Evolutionary conservation across 441 rosid species (phyloP).

Genomic region (Populus tomentosa): DNA sequence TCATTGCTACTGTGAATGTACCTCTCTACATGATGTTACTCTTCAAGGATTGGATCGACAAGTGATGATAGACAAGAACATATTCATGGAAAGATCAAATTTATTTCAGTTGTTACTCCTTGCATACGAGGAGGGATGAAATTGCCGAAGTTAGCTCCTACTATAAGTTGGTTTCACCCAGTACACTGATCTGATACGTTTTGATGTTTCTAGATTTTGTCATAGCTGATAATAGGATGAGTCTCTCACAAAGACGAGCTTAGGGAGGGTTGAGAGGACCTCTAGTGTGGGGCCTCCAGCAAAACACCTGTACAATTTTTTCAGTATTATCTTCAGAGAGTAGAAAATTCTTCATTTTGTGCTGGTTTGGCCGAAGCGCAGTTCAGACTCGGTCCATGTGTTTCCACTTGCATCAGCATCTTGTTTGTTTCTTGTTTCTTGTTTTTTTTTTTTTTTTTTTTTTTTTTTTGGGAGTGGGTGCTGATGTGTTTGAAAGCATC

Average conservation of each 20-base stretch:
- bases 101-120: not conserved
- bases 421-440: no score
- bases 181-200: not conserved
- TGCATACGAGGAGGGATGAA: not conserved
- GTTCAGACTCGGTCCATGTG: no score
- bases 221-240: not conserved
- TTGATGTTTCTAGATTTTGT: not conserved
- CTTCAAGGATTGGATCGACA: slow-evolving; percentile 88
- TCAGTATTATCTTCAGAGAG: no score
- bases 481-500: no score
- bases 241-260: not conserved
- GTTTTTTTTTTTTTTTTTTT: no score
- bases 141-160: not conserved
- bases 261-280: no score
- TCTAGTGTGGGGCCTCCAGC: no score
- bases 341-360: no score
- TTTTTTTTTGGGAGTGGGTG: no score
- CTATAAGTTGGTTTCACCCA: not conserved
- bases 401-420: no score
- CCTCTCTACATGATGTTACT: slow-evolving; percentile 85
- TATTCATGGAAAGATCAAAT: not conserved
- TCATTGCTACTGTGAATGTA: slow-evolving; percentile 64
- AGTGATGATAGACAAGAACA: slow-evolving; percentile 21
- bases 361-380: no score
- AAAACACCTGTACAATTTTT: no score